phyloP scores from a whole-genome alignment of 345 rosid species.

The Citrus australasica region DNA sequence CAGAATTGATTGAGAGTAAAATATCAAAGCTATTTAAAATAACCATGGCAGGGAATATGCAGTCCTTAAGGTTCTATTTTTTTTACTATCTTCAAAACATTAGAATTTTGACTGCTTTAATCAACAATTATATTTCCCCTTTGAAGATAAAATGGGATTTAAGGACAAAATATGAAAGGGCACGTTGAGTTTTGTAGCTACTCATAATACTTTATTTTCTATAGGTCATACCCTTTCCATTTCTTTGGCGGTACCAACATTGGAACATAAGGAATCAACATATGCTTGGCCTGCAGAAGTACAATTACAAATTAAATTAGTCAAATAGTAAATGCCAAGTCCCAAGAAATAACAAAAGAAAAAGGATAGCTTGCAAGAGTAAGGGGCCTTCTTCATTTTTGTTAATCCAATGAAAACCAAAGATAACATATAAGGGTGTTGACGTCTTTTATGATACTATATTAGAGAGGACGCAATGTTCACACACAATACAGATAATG shows the following conservation, averaged over 20 bases:
- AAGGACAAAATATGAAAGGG: not conserved
- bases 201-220: slow-evolving; percentile 8
- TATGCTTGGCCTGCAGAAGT: slow-evolving; percentile 80
- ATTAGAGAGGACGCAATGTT: not conserved
- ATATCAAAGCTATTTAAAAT: slow-evolving; percentile 1
- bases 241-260: slow-evolving; percentile 96
- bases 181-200: not conserved
- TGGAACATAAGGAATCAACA: slow-evolving; percentile 87
- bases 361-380: not conserved
- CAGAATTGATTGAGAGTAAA: not conserved
- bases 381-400: not conserved
- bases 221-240: slow-evolving; percentile 81
- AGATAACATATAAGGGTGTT: not conserved
- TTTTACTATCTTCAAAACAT: not conserved
- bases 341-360: not conserved
- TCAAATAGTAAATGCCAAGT: not conserved
- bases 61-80: not conserved
- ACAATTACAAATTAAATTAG: slow-evolving; percentile 8
- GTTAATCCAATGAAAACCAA: not conserved
- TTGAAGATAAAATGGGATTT: not conserved
- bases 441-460: not conserved
- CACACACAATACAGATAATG: not conserved
- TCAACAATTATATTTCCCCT: not conserved
- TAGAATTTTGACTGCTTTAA: not conserved
- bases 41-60: not conserved